Evolutionary conservation across 1,284 basidiomycete species (phyloP).

Genomic region (Anthracocystis walkeri): DNA sequence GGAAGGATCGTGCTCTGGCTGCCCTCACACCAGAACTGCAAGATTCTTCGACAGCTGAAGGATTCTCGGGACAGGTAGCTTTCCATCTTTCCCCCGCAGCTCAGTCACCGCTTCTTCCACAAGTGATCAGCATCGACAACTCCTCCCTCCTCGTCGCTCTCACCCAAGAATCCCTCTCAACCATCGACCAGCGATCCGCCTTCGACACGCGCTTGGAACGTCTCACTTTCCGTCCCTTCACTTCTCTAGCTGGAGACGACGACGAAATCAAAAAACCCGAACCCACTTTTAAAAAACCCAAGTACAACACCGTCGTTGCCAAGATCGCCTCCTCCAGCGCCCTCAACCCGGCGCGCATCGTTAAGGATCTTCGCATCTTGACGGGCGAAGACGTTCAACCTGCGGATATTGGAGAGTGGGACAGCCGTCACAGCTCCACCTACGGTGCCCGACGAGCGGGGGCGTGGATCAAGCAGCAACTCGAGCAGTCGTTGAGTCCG

Average conservation of each 20-base stretch:
- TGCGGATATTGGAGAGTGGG: constrained; percentile 24
- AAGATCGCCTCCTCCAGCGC: constrained; percentile 28
- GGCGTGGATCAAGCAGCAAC: constrained; percentile 44
- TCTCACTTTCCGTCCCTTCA: constrained; percentile 17
- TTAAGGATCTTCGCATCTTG: constrained; percentile 41
- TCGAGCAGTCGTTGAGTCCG: constrained; percentile 18
- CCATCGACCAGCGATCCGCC: constrained; percentile 20
- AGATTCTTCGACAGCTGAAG: background rate
- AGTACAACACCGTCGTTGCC: constrained; percentile 38
- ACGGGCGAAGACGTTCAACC: constrained; percentile 46
- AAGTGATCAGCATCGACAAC: background rate
- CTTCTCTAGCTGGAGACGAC: background rate
- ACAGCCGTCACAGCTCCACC: constrained; percentile 48
- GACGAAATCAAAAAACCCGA: constrained; percentile 21
- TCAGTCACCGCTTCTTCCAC: background rate
- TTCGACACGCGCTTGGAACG: constrained; percentile 38
- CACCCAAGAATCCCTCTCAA: constrained; percentile 1
- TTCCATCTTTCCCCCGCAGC: constrained; percentile 3
- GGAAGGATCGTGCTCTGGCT: constrained; percentile 3
- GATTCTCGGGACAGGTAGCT: constrained; percentile 5
- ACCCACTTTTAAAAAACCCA: constrained; percentile 28
- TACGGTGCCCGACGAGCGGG: constrained; percentile 44
- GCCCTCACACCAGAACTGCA: background rate
- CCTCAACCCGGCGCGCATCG: constrained; percentile 21
- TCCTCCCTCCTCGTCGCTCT: constrained; percentile 11